Evolutionary conservation across 108 stramenopile species (phyloP).

Genomic region (Skeletonema marinoi): DNA sequence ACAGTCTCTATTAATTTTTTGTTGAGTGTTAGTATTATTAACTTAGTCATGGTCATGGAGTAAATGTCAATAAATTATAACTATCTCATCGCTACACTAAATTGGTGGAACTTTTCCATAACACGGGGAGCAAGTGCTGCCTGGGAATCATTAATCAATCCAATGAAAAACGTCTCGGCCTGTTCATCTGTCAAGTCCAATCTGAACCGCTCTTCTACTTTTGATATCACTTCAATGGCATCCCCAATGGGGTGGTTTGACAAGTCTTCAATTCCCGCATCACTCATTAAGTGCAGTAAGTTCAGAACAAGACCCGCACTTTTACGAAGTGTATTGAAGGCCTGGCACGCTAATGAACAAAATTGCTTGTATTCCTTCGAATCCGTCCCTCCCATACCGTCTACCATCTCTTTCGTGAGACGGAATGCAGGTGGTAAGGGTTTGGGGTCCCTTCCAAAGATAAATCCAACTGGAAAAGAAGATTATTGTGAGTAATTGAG

Average conservation of each 20-base stretch:
- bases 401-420: conserved; percentile 92
- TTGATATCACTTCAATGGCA: conserved; percentile 88
- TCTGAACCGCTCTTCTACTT: conserved; percentile 93
- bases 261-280: conserved; percentile 96
- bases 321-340: conserved; percentile 94
- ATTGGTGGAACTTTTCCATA: conserved; percentile 93
- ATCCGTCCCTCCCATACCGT: conserved; percentile 95
- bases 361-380: conserved; percentile 91
- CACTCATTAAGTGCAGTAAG: conserved; percentile 95
- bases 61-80: too few species aligned
- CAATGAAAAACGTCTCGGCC: conserved; percentile 90
- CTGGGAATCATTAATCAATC: conserved; percentile 86
- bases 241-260: conserved; percentile 90
- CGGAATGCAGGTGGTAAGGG: conserved; percentile 96
- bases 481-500: too few species aligned
- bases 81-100: conserved; percentile 66
- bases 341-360: conserved; percentile 94
- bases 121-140: conserved; percentile 88
- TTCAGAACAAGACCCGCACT: conserved; percentile 96
- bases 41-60: too few species aligned
- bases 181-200: conserved; percentile 95
- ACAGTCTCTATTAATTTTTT: too few species aligned
- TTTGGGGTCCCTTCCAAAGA: conserved; percentile 93
- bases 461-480: conserved; percentile 63
- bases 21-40: too few species aligned